Base-by-base conservation (phyloP, 495 filamentous ascomycete species). In the Talaromyces liani region DNA sequence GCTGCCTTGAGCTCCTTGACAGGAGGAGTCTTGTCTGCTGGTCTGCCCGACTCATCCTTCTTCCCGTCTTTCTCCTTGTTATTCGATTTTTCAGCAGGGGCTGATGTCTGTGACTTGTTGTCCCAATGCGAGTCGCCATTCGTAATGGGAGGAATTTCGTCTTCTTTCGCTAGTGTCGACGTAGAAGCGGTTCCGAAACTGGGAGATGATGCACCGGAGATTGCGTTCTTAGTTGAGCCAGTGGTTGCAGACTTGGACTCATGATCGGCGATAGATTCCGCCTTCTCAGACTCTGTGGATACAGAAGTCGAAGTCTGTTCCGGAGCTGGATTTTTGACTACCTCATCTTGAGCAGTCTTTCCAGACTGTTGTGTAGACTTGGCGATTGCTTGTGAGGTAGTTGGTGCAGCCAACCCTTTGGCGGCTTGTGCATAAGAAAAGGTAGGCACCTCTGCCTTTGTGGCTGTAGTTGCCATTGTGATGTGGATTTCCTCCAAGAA, bases 371-470 rank as follows among this genome's bases (percentile, higher is more conserved):
- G 72, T 66, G 67, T 63, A 39, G 78, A 68, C 47, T 74, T 65
- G 69, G 75, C 74, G 69, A 80, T 67, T 47, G 76, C 67, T 31
- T 66, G 70, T 63, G 70, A 69, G 63, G 67, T 71, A 55, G 55
- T 34, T 59, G 63, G 20, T 18, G 68, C 58, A 62, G 84, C 75
- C 63, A 85, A 80, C 67, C 91, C 90, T 75, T 91, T 92, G 29
- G 93, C 94, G 70, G 93, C 93, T 80, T 96, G 92, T 63, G 93
- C 93, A 77, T 98, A 98, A 49, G 94, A 97, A 75, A 97, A 95
- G 61, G 81, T 72, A 58, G 82, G 66, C 64, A 75, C 76, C 69
- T 78, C 76, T 59, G 73, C 65, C 71, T 74, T 71, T 65, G 45
- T 68, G 62, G 62, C 68, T 20, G 73, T 72, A 67, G 77, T 65